These are phyloP conservation scores for Podaxis sp. DNA, from an alignment of 768 basidiomycete species.

Conservation along the genomic window DNA sequence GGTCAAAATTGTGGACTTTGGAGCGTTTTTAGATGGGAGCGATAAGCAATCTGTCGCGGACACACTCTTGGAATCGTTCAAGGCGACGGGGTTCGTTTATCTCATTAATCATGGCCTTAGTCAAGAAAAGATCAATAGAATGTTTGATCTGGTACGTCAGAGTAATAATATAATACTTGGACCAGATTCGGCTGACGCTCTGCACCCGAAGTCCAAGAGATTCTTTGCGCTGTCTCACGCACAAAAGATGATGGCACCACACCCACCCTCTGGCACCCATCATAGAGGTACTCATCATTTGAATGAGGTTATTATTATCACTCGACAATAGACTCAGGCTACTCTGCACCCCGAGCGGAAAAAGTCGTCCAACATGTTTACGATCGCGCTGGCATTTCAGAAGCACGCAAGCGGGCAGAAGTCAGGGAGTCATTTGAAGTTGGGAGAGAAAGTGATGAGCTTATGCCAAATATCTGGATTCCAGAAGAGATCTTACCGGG, in stretches of 20 bases:
- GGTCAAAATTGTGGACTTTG: slow-evolving; percentile 41
- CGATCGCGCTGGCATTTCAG: slow-evolving; percentile 27
- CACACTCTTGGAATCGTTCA: slow-evolving; percentile 43
- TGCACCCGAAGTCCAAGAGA: slow-evolving; percentile 30
- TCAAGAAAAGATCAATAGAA: slow-evolving; percentile 31
- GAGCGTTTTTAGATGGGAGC: slow-evolving; percentile 37
- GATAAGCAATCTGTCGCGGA: slow-evolving; percentile 38
- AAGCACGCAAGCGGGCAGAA: slow-evolving; percentile 30
- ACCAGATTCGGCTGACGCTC: not conserved
- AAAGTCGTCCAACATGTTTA: slow-evolving; percentile 37
- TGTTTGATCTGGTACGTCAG: slow-evolving; percentile 40
- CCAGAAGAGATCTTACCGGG: slow-evolving; percentile 50
- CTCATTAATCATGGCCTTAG: slow-evolving; percentile 41
- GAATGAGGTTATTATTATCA: slow-evolving; percentile 20
- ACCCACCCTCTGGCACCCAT: slow-evolving; percentile 42
- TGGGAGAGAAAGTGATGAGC: slow-evolving; percentile 44
- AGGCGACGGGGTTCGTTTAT: slow-evolving; percentile 47
- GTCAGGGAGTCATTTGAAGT: slow-evolving; percentile 56
- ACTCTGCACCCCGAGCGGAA: slow-evolving; percentile 38
- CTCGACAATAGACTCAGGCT: slow-evolving; percentile 24
- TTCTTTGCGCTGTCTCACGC: slow-evolving; percentile 38
- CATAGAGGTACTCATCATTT: slow-evolving; percentile 35
- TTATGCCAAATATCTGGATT: slow-evolving; percentile 58
- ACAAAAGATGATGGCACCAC: slow-evolving; percentile 42
- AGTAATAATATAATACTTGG: not conserved